Percentiles rank a stretch among this genome's conserved stretches.
Evolutionary conservation across 2,329 filamentous ascomycete species (phyloP).

Genomic region (Gyromitra esculenta): DNA sequence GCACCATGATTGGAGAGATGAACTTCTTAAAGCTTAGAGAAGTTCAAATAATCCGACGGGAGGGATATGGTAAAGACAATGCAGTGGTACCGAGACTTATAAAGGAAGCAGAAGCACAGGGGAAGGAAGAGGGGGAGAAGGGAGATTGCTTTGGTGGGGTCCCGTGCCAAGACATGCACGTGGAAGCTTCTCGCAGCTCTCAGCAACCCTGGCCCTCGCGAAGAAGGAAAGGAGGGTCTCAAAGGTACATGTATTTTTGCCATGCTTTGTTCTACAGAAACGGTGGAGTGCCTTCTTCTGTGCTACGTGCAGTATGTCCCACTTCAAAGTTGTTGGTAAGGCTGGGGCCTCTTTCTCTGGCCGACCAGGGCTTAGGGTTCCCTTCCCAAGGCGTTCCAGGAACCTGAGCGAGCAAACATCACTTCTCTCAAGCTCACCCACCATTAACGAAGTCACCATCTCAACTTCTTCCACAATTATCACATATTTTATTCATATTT

Average conservation of each 20-base stretch:
- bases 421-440: neutral
- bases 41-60: constrained; percentile 5
- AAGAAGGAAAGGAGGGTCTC: too few species aligned
- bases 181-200: constrained; percentile 43
- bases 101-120: constrained; percentile 16
- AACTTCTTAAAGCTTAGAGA: neutral
- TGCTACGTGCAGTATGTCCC: neutral
- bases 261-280: neutral
- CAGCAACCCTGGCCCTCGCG: constrained; percentile 8
- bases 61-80: neutral
- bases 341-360: neutral
- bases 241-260: too few species aligned
- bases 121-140: constrained; percentile 31
- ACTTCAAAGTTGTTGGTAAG: neutral
- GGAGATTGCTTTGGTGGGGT: constrained; percentile 35
- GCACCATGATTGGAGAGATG: constrained; percentile 23
- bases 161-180: constrained; percentile 42
- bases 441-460: neutral
- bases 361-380: neutral
- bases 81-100: constrained; percentile 3
- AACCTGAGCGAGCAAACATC: neutral
- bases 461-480: neutral
- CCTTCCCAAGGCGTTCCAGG: neutral
- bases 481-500: too few species aligned
- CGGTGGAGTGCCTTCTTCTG: neutral